Percentiles rank a stretch among this genome's conserved stretches.
phyloP scores from a whole-genome alignment of 2,329 filamentous ascomycete genomes.

The Macrophomina phaseolina region DNA sequence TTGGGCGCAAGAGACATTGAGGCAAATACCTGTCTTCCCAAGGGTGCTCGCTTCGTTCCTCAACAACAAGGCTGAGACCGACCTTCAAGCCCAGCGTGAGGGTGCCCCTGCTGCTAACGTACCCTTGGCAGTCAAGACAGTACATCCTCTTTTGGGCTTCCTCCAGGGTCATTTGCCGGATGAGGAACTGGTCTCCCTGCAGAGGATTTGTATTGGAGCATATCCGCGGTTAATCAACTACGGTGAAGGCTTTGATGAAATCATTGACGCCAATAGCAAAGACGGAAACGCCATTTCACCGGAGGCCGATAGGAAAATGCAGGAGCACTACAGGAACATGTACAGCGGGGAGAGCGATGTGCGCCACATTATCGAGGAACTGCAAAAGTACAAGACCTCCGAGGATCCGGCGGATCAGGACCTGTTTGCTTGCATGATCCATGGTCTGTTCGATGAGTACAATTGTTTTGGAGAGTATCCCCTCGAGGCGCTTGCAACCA shows the following conservation, averaged over 20 bases:
- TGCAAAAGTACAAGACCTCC: conserved; percentile 88
- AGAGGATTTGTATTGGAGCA: conserved; percentile 86
- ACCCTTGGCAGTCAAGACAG: conserved; percentile 82
- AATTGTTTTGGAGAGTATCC: conserved; percentile 95
- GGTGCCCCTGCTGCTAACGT: conserved; percentile 71
- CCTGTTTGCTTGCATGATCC: conserved; percentile 97
- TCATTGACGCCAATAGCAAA: conserved; percentile 84
- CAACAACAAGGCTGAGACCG: conserved; percentile 81
- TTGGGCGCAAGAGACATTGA: conserved; percentile 75
- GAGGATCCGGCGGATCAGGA: conserved; percentile 85
- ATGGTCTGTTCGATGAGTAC: conserved; percentile 96
- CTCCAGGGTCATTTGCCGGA: conserved; percentile 66
- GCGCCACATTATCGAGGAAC: conserved; percentile 79
- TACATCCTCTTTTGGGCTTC: conserved; percentile 78
- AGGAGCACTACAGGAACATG: conserved; percentile 97
- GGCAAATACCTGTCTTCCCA: conserved; percentile 71
- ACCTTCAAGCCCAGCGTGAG: conserved; percentile 76
- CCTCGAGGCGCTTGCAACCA: conserved; percentile 92
- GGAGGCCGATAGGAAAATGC: conserved; percentile 88
- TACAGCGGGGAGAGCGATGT: conserved; percentile 91
- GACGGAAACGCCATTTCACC: conserved; percentile 80
- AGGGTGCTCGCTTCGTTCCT: conserved; percentile 79
- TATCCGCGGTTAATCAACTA: conserved; percentile 97
- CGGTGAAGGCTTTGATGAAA: conserved; percentile 86
- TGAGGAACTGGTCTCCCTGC: conserved; percentile 77